Evolutionary conservation across 495 filamentous ascomycete genomes (phyloP).

Genomic region (Amorphotheca resinae): DNA sequence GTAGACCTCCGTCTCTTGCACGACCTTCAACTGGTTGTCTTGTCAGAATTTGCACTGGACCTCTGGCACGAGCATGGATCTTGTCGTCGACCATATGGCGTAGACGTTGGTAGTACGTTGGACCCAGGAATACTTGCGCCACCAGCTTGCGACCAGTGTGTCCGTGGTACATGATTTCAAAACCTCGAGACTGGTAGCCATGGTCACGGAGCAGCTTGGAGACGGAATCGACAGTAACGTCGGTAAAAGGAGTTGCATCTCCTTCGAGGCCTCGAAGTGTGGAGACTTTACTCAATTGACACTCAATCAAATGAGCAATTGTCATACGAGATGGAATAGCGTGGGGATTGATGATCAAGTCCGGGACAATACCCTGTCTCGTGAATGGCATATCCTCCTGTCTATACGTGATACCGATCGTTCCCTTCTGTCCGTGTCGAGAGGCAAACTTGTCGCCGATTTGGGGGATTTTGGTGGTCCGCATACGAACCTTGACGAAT

Average conservation of each 20-base stretch:
- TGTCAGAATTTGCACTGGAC: conserved; percentile 93
- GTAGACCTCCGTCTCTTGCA: conserved; percentile 92
- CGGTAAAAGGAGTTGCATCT: conserved; percentile 95
- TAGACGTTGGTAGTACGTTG: conserved; percentile 97
- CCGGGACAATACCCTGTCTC: conserved; percentile 76
- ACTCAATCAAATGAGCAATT: conserved; percentile 99
- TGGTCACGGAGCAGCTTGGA: conserved; percentile 78
- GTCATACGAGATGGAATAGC: conserved; percentile 99
- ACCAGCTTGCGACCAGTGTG: conserved; percentile 89
- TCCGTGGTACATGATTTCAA: conserved; percentile 98
- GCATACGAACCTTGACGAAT: conserved; percentile 93
- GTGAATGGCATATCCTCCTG: conserved; percentile 99
- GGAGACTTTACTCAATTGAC: conserved; percentile 89
- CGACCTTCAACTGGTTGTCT: conserved; percentile 97
- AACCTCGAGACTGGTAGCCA: conserved; percentile 92
- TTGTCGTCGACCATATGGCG: conserved; percentile 99
- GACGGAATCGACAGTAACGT: conserved; percentile 91
- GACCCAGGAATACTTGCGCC: conserved; percentile 91
- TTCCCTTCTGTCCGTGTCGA: conserved; percentile 97
- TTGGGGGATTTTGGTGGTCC: conserved; percentile 95
- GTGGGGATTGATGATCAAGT: conserved; percentile 98
- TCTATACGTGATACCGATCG: conserved; percentile 93
- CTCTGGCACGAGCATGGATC: conserved; percentile 93
- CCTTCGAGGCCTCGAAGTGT: conserved; percentile 84
- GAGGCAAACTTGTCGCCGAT: conserved; percentile 99